These are phyloP conservation scores for Circinella umbellata DNA, from an alignment of 371 early-diverging fungal genomes.

Conservation along the genomic window DNA sequence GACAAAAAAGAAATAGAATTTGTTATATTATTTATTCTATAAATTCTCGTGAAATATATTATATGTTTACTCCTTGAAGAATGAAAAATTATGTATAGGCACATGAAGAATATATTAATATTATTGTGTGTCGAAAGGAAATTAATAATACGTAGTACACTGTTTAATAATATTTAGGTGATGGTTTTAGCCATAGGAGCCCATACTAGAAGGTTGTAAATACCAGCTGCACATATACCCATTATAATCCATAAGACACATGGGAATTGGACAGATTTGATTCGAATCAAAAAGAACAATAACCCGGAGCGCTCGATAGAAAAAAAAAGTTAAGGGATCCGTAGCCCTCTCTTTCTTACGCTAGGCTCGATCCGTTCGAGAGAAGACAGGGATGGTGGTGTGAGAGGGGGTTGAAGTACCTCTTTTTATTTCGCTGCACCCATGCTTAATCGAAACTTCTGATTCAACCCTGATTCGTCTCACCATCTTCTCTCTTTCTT, in stretches of 20 bases:
- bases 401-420: neutral
- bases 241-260: slow-evolving; percentile 9
- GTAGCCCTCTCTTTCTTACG: neutral
- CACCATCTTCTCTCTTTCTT: neutral
- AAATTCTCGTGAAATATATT: no score
- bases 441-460: slow-evolving; percentile 14
- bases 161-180: no score
- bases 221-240: slow-evolving; percentile 15
- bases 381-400: slow-evolving; percentile 5
- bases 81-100: no score
- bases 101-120: no score
- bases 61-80: no score
- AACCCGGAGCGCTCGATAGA: slow-evolving; percentile 5
- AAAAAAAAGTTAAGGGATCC: neutral
- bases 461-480: slow-evolving; percentile 16
- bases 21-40: no score
- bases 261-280: slow-evolving; percentile 15
- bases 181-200: neutral
- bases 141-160: no score
- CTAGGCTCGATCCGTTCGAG: neutral
- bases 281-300: slow-evolving; percentile 2
- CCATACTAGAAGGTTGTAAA: neutral
- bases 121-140: no score
- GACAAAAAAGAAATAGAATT: no score
- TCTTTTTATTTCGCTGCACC: neutral